A percentile compares a stretch with the other conserved stretches of the same genome.
Conservation (phyloP, 192 early-diverging fungal species). For the Thoreauomyces humboldtii region DNA sequence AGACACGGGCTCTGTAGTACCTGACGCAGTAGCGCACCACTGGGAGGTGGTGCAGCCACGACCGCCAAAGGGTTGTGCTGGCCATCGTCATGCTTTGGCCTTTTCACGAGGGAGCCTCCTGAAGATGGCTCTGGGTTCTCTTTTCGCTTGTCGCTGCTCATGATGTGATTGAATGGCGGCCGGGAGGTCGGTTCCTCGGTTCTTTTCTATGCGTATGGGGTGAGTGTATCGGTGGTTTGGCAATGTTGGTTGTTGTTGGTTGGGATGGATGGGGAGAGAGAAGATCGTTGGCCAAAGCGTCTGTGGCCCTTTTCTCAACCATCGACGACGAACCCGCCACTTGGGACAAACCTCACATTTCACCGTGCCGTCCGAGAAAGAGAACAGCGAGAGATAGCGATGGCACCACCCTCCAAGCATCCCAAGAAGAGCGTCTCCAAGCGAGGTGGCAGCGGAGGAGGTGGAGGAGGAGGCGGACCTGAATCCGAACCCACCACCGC, state of each 20-base stretch:
- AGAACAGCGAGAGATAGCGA: too few species aligned
- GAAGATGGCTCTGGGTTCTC: not conserved
- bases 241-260: not conserved
- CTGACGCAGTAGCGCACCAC: not conserved
- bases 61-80: not conserved
- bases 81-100: not conserved
- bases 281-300: too few species aligned
- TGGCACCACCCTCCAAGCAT: conserved; percentile 13
- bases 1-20: not conserved
- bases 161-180: not conserved
- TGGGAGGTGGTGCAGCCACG: not conserved
- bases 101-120: not conserved
- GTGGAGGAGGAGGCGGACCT: not conserved
- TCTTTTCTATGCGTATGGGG: too few species aligned
- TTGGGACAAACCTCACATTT: too few species aligned
- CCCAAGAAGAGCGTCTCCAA: not conserved
- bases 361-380: too few species aligned
- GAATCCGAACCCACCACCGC: not conserved
- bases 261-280: not conserved
- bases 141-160: conserved; percentile 9
- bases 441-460: conserved; percentile 1
- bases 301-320: too few species aligned
- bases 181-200: too few species aligned
- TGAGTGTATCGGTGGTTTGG: not conserved
- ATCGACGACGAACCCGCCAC: too few species aligned